Evolutionary conservation across 495 filamentous ascomycete species (phyloP), one percentile per base, ranked within the genome.

Genomic region (Penicillium ochrochloron): DNA sequence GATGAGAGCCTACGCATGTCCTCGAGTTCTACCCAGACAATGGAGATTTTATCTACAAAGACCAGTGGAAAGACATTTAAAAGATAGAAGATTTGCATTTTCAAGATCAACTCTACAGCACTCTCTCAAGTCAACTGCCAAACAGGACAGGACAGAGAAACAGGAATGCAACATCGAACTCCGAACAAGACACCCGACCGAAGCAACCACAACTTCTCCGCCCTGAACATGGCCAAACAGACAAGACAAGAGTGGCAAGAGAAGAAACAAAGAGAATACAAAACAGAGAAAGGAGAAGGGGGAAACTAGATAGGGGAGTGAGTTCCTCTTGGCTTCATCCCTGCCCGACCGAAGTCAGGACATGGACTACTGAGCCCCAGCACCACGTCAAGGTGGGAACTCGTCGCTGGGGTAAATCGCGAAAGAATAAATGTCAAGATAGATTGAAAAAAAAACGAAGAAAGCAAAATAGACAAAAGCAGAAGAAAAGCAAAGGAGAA

Each of bases 341-440:
- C 17, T n/a, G 41, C 4, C 8, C 15, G 41, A 44, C 41, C 17
- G 3, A 44, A 44, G n/a, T 19, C n/a, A 19, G 21, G 19, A 21
- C n/a, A 3, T n/a, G 41, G 41, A 44, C 41, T 44, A 44, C 41
- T 44, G 19, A 44, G 41, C 41, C 41, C 41, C 41, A 44, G 41
- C 41, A 44, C 41, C 41, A 5, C 41, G 19, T 44, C 41, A 44
- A 44, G 41, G 41, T 44, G n/a, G 41, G 41, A 44, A 44, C 41
- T 44, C 41, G 41, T 44, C 41, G 41, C 41, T 44, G 19, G 41
- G 41, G 41, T 19, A 44, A 44, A 44, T 44, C 41, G 41, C 41
- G 41, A 44, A 44, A 44, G 41, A 21, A 10, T 44, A 44, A 44
- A 44, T 44, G 41, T 8, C 15, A 19, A 23, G 15, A 19, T 19